Percentiles rank a stretch among this genome's conserved stretches.
These are phyloP conservation scores for Peterozyma xylosa DNA, from an alignment of 805 yeast species.

Conservation along the genomic window DNA sequence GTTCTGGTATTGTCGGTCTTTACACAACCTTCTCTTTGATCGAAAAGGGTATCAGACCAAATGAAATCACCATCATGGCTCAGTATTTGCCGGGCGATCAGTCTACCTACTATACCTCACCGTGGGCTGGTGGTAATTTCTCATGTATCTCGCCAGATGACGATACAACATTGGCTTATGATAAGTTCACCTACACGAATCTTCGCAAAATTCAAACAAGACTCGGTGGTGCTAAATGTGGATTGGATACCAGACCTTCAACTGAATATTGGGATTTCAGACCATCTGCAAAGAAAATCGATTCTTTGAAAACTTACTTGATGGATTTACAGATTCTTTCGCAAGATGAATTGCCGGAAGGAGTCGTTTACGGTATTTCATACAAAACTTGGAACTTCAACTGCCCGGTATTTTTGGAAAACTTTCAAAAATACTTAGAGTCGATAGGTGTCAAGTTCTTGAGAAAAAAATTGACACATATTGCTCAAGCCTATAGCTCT, in stretches of 20 bases:
- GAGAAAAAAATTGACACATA: conserved; percentile 39
- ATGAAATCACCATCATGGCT: conserved; percentile 50
- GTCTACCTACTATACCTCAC: conserved; percentile 67
- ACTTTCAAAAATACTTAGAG: conserved; percentile 36
- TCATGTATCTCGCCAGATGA: conserved; percentile 57
- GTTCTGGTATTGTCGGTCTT: conserved; percentile 63
- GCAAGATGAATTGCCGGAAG: conserved; percentile 35
- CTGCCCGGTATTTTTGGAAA: conserved; percentile 53
- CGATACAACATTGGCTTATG: conserved; percentile 38
- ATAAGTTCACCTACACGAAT: conserved; percentile 48
- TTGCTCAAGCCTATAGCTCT: conserved; percentile 43
- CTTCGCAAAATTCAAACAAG: conserved; percentile 31
- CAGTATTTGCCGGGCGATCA: conserved; percentile 74
- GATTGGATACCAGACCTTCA: conserved; percentile 48
- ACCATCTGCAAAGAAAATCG: conserved; percentile 40
- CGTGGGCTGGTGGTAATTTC: conserved; percentile 71
- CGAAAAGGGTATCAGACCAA: conserved; percentile 27
- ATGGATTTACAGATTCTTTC: conserved; percentile 35
- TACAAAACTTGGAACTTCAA: conserved; percentile 65
- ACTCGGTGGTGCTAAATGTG: conserved; percentile 43
- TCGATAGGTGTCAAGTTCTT: conserved; percentile 43
- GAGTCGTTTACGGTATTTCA: conserved; percentile 47
- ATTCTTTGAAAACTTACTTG: conserved; percentile 40
- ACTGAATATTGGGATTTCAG: conserved; percentile 49
- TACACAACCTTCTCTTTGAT: conserved; percentile 50